Base-by-base conservation (phyloP, 2,329 filamentous ascomycete species). In the Cordyceps cateniannulata region DNA sequence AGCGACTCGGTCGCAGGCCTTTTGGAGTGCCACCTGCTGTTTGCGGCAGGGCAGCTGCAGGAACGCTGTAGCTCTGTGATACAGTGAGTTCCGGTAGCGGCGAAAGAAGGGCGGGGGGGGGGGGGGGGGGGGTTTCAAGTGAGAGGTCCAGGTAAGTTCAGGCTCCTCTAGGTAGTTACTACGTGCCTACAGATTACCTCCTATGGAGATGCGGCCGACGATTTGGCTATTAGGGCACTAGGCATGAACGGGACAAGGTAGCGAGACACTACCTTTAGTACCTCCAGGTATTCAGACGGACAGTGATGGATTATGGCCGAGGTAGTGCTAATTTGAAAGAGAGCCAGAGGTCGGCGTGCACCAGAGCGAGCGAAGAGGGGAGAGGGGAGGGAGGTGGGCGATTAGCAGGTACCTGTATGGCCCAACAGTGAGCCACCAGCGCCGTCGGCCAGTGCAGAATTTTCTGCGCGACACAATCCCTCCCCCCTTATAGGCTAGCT, bases 1-100 rank as follows among this genome's bases (percentile, higher is more conserved):
- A 55, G 42, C 52, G 40, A 55, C 24, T 45, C 18, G 40, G 12
- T 24, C 14, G 27, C 14, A 42, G 16, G 38, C 18, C 38, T 42
- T 35, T 50, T 55, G 27, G 4, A 45, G 40, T 55, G 52, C 52
- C 52, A 55, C 52, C 52, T 55, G 52, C 52, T 55, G 52, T 55
- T 55, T 55, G 52, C 52, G 40, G 52, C 52, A 45, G 52, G 52
- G 25, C 42, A 44, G 52, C 38, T 47, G 52, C 52, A 55, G 52
- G 40, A 29, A n/a, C 52, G 38, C 52, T 16, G 24, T 18, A 25
- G 52, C 27, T 45, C 40, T 45, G 52, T 55, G 40, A 29, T 45
- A 55, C 52, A 45, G 52, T 44, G 24, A 42, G 18, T 14, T 35
- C 51, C 51, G 51, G 51, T 53, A 53, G 51, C 51, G 51, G 48